Evolutionary conservation across 1,284 basidiomycete genomes (phyloP).

Genomic region (Tetrapyrgos nigripes): DNA sequence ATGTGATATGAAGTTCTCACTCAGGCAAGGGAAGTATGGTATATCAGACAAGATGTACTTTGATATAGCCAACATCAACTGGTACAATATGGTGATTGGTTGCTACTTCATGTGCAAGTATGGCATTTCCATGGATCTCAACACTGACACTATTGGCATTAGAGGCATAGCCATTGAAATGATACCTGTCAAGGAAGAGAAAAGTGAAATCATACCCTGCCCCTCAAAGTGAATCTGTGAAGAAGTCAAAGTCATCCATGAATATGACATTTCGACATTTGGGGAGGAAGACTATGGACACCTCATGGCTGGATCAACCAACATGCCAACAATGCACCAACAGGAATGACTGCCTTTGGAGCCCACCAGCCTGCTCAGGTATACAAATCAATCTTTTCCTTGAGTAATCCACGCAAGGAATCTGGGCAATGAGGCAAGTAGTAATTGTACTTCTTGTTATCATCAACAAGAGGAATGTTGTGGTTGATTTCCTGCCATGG

Average conservation of each 20-base stretch:
- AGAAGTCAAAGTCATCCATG: no score
- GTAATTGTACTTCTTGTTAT: slow-evolving; percentile 26
- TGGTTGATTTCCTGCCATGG: slow-evolving; percentile 30
- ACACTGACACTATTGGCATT: neutral
- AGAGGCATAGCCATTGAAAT: neutral
- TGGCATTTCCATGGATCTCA: neutral
- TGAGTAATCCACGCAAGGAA: slow-evolving; percentile 30
- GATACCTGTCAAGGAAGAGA: no score
- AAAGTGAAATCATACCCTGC: no score
- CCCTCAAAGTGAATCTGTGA: no score
- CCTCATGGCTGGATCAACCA: no score
- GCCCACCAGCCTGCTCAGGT: slow-evolving; percentile 31
- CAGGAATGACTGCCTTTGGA: no score
- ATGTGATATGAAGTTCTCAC: neutral
- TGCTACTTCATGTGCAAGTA: neutral
- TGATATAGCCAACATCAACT: neutral
- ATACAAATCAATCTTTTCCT: slow-evolving; percentile 30
- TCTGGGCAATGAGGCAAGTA: no score
- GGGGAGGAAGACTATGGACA: no score
- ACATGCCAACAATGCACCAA: no score
- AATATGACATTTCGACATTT: no score
- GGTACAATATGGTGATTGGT: neutral
- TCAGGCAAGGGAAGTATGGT: neutral
- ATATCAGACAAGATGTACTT: neutral
- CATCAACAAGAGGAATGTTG: slow-evolving; percentile 31